Evolutionary conservation across 352 stramenopile species (phyloP).

Genomic region (Globisporangium yorkense): DNA sequence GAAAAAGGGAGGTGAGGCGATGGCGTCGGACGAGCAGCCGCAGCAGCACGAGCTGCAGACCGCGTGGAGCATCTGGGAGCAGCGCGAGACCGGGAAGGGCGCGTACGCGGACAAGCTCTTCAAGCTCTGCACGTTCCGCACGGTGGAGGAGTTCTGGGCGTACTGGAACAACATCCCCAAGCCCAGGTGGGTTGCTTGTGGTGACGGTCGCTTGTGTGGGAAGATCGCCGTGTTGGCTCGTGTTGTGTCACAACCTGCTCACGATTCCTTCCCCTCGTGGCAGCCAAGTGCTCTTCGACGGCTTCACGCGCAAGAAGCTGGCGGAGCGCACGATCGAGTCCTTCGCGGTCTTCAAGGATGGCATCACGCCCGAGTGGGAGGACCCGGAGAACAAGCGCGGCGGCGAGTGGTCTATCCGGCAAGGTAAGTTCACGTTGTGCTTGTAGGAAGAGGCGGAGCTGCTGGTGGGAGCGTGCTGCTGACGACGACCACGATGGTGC

Average conservation of each 20-base stretch:
- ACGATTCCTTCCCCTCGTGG: neutral
- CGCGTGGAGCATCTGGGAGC: conserved; percentile 85
- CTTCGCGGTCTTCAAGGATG: conserved; percentile 90
- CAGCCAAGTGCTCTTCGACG: conserved; percentile 78
- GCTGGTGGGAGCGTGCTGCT: conserved; percentile 5
- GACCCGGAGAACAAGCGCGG: conserved; percentile 86
- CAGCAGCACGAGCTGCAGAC: conserved; percentile 66
- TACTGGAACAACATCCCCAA: conserved; percentile 91
- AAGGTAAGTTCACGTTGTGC: conserved; percentile 29
- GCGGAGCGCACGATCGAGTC: conserved; percentile 90
- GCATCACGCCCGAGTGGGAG: conserved; percentile 88
- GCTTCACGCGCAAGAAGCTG: conserved; percentile 88
- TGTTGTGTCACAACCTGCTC: neutral
- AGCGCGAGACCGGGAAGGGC: conserved; percentile 68
- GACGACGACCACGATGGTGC: neutral
- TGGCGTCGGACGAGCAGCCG: conserved; percentile 50
- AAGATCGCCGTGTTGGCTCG: no score
- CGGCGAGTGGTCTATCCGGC: conserved; percentile 82
- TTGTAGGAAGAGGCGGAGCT: neutral
- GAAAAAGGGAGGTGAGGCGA: conserved; percentile 8
- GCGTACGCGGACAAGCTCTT: conserved; percentile 85
- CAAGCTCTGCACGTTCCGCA: conserved; percentile 83
- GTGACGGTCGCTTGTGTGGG: no score
- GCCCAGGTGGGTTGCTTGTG: conserved; percentile 42
- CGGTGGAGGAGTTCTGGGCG: conserved; percentile 87